A percentile compares a stretch with the other conserved stretches of the same genome.
These are phyloP conservation scores for Ustilago esculenta DNA, from an alignment of 1,284 basidiomycete species.

Conservation along the genomic window DNA sequence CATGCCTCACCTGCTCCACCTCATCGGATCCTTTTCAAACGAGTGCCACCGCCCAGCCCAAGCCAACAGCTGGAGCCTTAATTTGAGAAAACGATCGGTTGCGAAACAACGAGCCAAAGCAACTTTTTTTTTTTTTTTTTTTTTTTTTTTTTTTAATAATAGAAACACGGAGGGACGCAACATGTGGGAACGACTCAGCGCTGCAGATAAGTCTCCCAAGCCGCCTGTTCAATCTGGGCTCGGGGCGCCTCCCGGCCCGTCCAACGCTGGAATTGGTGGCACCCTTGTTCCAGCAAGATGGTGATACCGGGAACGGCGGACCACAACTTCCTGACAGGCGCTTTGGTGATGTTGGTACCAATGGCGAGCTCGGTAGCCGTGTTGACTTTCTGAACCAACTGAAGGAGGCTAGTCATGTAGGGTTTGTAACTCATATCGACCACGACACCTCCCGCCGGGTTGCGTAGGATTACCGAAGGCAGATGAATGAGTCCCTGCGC, in stretches of 20 bases:
- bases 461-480: conserved; percentile 41
- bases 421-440: conserved; percentile 67
- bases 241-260: conserved; percentile 57
- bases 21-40: too few species aligned
- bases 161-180: too few species aligned
- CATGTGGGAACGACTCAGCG: conserved; percentile 8
- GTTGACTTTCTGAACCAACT: conserved; percentile 42
- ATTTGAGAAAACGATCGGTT: too few species aligned
- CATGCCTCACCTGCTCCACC: too few species aligned
- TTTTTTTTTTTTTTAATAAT: too few species aligned
- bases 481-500: conserved; percentile 41
- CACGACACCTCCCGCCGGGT: conserved; percentile 58
- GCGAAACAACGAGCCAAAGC: too few species aligned
- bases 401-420: conserved; percentile 55
- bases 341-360: conserved; percentile 21
- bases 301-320: conserved; percentile 55
- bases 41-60: too few species aligned
- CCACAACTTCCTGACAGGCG: conserved; percentile 40
- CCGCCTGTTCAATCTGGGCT: conserved; percentile 43
- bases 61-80: too few species aligned
- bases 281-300: conserved; percentile 64
- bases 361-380: conserved; percentile 4
- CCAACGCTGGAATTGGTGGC: conserved; percentile 63
- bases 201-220: conserved; percentile 53
- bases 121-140: too few species aligned